Percentiles rank a stretch among this genome's conserved stretches.
phyloP scores from a whole-genome alignment of 2,329 filamentous ascomycete species.

The Pseudogymnoascus pannorum region DNA sequence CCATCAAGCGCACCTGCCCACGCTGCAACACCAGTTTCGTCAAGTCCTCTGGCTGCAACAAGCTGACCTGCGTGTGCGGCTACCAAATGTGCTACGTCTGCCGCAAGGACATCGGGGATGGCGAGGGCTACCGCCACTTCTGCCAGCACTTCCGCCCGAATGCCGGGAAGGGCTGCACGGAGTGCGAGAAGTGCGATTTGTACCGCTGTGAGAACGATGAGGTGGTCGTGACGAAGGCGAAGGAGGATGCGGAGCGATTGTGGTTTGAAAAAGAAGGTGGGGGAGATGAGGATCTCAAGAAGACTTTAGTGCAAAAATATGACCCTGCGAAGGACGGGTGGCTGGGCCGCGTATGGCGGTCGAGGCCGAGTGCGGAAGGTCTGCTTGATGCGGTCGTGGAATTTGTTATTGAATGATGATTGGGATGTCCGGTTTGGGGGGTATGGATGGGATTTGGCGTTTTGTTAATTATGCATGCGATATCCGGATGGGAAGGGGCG shows the following conservation, averaged over 20 bases:
- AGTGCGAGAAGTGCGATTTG: constrained; percentile 76
- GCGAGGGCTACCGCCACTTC: constrained; percentile 84
- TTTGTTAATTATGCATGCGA: constrained; percentile 8
- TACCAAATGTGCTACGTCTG: constrained; percentile 99
- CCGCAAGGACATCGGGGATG: constrained; percentile 59
- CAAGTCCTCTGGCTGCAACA: constrained; percentile 92
- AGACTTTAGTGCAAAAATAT: constrained; percentile 46
- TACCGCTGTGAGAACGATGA: constrained; percentile 67
- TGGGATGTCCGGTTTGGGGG: neutral
- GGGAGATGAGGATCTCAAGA: constrained; percentile 49
- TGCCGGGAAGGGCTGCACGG: constrained; percentile 64
- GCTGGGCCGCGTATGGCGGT: constrained; percentile 20
- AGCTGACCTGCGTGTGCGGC: constrained; percentile 88
- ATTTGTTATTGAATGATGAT: constrained; percentile 25
- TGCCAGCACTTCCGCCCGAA: constrained; percentile 89
- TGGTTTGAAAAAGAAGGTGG: constrained; percentile 61
- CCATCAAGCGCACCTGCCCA: constrained; percentile 91
- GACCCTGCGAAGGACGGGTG: constrained; percentile 18
- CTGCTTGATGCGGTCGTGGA: constrained; percentile 28
- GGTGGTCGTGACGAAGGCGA: constrained; percentile 58
- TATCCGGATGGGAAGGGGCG: constrained; percentile 5
- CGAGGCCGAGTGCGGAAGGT: constrained; percentile 24
- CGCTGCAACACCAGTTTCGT: constrained; percentile 87
- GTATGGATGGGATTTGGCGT: neutral
- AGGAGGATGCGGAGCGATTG: constrained; percentile 61